Percentiles rank a stretch among this genome's conserved stretches.
Conservation (phyloP, 345 rosid species). For the Eucalyptus cloeziana region DNA sequence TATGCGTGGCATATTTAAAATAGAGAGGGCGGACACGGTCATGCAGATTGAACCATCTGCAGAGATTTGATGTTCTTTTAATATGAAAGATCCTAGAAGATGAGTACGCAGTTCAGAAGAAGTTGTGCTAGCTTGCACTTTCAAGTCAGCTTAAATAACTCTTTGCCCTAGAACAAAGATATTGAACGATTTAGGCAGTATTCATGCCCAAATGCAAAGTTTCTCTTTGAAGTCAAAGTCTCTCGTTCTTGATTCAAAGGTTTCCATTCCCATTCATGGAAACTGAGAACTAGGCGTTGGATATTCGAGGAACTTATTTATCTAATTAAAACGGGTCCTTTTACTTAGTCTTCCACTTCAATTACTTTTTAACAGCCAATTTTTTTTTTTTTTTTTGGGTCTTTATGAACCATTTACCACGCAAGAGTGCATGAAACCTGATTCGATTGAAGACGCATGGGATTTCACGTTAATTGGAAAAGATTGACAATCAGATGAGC, state of each 20-base stretch:
- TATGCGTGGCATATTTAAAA: background rate
- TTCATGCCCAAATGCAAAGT: background rate
- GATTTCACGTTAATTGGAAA: background rate
- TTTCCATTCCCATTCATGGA: background rate
- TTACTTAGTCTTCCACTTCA: background rate
- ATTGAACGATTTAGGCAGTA: background rate
- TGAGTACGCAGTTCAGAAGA: background rate
- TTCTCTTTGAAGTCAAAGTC: background rate
- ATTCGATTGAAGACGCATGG: background rate
- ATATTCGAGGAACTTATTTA: background rate
- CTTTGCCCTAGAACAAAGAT: background rate
- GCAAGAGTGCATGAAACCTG: background rate
- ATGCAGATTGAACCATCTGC: background rate
- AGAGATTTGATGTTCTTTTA: background rate
- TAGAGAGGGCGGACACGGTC: background rate
- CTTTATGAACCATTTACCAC: background rate
- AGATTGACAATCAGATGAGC: background rate
- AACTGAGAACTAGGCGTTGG: background rate
- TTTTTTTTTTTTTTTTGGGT: background rate
- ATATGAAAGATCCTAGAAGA: background rate
- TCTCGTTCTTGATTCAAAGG: background rate
- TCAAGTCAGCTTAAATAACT: background rate
- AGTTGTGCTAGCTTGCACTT: background rate
- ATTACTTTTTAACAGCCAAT: background rate
- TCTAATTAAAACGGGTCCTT: background rate